phyloP scores from a whole-genome alignment of 1,139 yeast species.

The Taphrina populina region DNA sequence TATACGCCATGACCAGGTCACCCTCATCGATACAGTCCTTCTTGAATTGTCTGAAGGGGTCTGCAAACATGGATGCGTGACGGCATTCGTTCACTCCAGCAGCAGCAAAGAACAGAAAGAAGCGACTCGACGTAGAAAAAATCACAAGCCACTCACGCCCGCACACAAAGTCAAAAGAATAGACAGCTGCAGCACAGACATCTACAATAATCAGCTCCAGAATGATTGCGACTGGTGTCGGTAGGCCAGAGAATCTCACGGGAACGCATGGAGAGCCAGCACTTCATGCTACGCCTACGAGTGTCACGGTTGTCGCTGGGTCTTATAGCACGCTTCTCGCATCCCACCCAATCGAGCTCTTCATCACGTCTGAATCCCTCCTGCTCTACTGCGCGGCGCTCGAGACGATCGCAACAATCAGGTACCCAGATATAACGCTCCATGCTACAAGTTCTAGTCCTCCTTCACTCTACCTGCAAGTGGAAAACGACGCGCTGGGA shows the following conservation, averaged over 20 bases:
- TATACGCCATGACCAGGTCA: slow-evolving; percentile 26
- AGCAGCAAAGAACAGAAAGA: too few species aligned
- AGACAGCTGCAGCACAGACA: neutral
- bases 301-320: neutral
- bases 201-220: too few species aligned
- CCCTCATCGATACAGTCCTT: slow-evolving; percentile 14
- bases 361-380: slow-evolving; percentile 13
- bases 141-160: too few species aligned
- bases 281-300: neutral
- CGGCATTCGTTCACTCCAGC: too few species aligned
- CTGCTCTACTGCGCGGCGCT: neutral
- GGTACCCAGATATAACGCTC: slow-evolving; percentile 8
- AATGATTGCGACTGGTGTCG: neutral
- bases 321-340: neutral
- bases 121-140: too few species aligned
- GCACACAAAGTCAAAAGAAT: too few species aligned
- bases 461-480: slow-evolving; percentile 7
- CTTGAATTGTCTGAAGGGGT: slow-evolving; percentile 23
- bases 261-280: slow-evolving; percentile 10
- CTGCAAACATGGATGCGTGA: neutral
- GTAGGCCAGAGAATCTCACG: neutral
- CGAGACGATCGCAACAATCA: neutral
- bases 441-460: slow-evolving; percentile 8
- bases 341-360: neutral
- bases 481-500: slow-evolving; percentile 4